phyloP scores from a whole-genome alignment of 768 basidiomycete genomes.

The Lactarius hengduanensis region DNA sequence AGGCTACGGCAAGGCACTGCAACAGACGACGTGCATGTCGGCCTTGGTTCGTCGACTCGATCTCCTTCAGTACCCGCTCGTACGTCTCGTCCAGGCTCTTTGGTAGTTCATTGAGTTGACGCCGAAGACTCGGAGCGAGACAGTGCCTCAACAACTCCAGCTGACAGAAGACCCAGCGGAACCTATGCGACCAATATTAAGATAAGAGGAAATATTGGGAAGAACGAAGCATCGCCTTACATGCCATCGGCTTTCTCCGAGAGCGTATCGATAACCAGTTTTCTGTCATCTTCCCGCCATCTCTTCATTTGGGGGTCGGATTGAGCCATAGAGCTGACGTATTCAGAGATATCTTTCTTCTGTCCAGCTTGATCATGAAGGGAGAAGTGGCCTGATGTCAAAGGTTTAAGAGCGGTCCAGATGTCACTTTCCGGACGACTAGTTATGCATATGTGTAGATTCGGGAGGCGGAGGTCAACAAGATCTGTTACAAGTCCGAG shows the following conservation, averaged over 20 bases:
- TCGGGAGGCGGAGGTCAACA: neutral
- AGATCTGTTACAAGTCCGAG: neutral
- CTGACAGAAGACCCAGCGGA: neutral
- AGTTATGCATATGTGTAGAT: neutral
- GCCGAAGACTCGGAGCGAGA: neutral
- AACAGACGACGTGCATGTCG: neutral
- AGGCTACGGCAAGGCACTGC: no score
- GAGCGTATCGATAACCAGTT: neutral
- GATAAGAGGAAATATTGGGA: neutral
- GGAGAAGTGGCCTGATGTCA: neutral
- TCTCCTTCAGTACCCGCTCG: neutral
- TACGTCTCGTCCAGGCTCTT: neutral
- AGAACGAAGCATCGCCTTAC: neutral
- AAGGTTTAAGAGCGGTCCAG: neutral
- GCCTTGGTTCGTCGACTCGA: neutral
- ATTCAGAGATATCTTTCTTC: neutral
- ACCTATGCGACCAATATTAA: neutral
- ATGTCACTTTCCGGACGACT: neutral
- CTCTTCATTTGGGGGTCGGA: neutral
- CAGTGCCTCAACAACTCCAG: neutral
- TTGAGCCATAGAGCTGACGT: neutral
- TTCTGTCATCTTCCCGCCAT: neutral
- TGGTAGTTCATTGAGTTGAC: neutral
- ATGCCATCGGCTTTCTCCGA: neutral
- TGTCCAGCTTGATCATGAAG: neutral